Percentiles rank a stretch among this genome's conserved stretches.
phyloP scores from a whole-genome alignment of 179 eudicot genomes.

The Beta corolliflora region DNA sequence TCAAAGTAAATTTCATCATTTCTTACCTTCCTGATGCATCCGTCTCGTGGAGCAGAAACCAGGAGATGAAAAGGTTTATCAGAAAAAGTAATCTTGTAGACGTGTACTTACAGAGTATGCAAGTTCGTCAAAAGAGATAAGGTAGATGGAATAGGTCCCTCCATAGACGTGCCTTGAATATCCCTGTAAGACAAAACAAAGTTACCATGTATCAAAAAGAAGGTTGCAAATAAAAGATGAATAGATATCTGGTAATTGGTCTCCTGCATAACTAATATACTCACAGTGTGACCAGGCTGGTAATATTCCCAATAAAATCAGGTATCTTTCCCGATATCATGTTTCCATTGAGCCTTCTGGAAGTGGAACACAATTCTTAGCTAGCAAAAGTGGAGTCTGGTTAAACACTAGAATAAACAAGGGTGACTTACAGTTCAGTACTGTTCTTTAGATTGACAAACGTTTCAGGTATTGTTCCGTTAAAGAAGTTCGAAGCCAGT shows the following conservation, averaged over 20 bases:
- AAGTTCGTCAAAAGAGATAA: constrained; percentile 55
- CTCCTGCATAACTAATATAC: constrained; percentile 21
- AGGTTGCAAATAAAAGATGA: neutral
- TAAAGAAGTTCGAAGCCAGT: constrained; percentile 65
- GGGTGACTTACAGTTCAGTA: constrained; percentile 57
- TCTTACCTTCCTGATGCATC: neutral
- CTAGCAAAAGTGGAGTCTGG: neutral
- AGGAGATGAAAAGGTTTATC: neutral
- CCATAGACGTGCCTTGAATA: constrained; percentile 74
- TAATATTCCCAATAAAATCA: constrained; percentile 73
- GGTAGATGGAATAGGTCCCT: constrained; percentile 78
- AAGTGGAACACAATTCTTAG: constrained; percentile 23
- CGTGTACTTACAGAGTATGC: constrained; percentile 50
- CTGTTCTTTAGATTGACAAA: constrained; percentile 54
- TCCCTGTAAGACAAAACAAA: constrained; percentile 40
- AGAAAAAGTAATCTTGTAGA: constrained; percentile 2
- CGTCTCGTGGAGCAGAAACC: neutral
- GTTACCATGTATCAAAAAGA: neutral
- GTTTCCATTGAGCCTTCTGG: constrained; percentile 75
- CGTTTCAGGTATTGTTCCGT: constrained; percentile 61
- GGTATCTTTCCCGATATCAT: constrained; percentile 68
- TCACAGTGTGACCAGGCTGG: constrained; percentile 51
- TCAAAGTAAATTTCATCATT: constrained; percentile 8
- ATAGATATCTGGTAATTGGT: too few species aligned
- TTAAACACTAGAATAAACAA: constrained; percentile 6